phyloP scores from a whole-genome alignment of 148 eudicot species.

The Camellia lanceoleosa region DNA sequence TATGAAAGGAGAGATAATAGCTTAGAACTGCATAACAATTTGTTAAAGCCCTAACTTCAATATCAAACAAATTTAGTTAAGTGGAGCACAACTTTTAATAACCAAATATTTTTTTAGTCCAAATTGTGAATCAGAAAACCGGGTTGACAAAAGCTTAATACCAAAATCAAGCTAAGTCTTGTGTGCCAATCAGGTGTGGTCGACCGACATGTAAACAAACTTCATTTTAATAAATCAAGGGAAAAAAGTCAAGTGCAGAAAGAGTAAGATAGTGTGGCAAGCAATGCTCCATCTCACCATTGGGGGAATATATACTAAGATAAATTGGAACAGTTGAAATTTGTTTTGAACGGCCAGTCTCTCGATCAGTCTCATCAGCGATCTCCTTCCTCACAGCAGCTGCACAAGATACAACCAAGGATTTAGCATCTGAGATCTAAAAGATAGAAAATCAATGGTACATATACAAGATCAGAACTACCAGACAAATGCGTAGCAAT shows the following conservation, averaged over 20 bases:
- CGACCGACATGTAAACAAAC: no score
- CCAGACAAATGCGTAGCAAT: background rate
- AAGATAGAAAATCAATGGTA: background rate
- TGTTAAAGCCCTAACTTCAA: no score
- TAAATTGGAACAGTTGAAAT: conserved; percentile 97
- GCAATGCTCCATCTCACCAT: conserved; percentile 48
- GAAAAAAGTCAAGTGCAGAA: background rate
- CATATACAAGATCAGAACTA: background rate
- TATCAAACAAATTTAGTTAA: no score
- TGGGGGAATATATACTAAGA: conserved; percentile 87
- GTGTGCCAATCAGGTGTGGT: no score
- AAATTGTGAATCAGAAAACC: no score
- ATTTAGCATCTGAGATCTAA: conserved; percentile 13
- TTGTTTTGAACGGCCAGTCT: conserved; percentile 78
- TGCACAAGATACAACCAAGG: conserved; percentile 29
- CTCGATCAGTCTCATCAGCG: conserved; percentile 95
- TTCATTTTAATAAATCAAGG: background rate
- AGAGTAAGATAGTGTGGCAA: background rate
- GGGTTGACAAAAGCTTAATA: no score
- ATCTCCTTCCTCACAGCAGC: conserved; percentile 98
- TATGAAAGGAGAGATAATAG: no score
- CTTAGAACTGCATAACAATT: no score
- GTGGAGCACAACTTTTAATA: no score
- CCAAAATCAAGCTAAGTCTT: no score
- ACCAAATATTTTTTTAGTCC: no score